Conservation (phyloP, 192 early-diverging fungal species). For the Nowakowskiella sp. region DNA sequence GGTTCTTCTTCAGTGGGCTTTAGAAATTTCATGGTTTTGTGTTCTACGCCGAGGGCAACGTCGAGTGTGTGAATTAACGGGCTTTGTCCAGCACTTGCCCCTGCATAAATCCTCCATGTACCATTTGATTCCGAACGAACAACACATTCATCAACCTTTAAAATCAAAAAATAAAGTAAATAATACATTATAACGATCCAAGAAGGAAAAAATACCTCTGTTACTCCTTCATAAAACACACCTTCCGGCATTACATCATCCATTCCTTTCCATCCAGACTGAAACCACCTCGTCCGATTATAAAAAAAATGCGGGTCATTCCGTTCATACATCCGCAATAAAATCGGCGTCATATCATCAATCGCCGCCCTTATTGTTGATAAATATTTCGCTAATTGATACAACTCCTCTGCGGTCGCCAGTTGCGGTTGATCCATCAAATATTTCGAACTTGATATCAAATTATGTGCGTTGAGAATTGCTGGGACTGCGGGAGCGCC, state of each 20-base stretch:
- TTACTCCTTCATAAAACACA: conserved; percentile 86
- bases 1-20: conserved; percentile 13
- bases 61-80: conserved; percentile 88
- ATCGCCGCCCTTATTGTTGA: conserved; percentile 36
- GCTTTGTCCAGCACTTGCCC: conserved; percentile 90
- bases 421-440: background rate
- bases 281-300: conserved; percentile 81
- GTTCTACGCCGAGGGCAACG: conserved; percentile 78
- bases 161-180: too few species aligned
- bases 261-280: conserved; percentile 89
- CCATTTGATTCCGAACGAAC: conserved; percentile 12
- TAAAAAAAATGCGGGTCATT: conserved; percentile 93
- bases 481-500: conserved; percentile 62
- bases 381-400: conserved; percentile 40
- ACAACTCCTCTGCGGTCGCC: conserved; percentile 26
- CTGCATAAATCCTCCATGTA: conserved; percentile 54
- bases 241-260: conserved; percentile 78
- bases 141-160: conserved; percentile 5
- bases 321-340: conserved; percentile 67
- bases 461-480: conserved; percentile 60
- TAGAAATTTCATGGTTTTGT: conserved; percentile 59
- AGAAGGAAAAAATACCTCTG: too few species aligned
- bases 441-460: too few species aligned
- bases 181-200: too few species aligned
- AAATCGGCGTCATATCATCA: conserved; percentile 20